Percentiles rank a stretch among this genome's conserved stretches.
Evolutionary conservation across 139 green algal genomes (phyloP).

Genomic region (Mesotaenium endlicherianum): DNA sequence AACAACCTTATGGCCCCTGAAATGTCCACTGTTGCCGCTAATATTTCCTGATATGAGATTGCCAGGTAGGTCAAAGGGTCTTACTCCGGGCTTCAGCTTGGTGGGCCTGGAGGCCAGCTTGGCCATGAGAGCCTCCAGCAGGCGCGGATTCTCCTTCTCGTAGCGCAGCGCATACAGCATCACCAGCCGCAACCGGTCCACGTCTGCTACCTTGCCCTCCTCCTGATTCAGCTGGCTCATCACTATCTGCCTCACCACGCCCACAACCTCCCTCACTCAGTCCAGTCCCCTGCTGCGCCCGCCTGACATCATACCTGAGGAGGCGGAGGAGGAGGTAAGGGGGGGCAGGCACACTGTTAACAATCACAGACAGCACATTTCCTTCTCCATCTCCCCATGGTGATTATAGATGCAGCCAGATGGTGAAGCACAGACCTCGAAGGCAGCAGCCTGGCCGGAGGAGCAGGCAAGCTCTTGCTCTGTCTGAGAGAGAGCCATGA

Average conservation of each 20-base stretch:
- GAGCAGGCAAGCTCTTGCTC: constrained; percentile 89
- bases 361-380: no score
- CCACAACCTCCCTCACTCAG: no score
- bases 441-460: constrained; percentile 54
- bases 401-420: not conserved
- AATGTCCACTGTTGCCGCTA: not conserved
- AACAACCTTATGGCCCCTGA: not conserved
- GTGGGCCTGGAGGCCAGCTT: constrained; percentile 28
- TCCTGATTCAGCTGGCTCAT: constrained; percentile 4
- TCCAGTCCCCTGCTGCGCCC: no score
- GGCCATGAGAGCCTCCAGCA: constrained; percentile 45
- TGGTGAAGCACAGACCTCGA: constrained; percentile 36
- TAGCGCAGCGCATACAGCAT: constrained; percentile 84
- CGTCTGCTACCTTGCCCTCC: constrained; percentile 47
- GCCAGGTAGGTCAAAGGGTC: not conserved
- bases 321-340: no score
- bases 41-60: not conserved
- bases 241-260: no score
- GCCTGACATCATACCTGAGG: no score
- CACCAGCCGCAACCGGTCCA: constrained; percentile 74
- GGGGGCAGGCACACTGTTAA: no score
- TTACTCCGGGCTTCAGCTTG: constrained; percentile 21
- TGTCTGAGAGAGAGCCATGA: constrained; percentile 65
- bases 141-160: constrained; percentile 69
- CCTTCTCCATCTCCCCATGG: no score